Evolutionary conservation across 2,329 filamentous ascomycete species (phyloP).

Genomic region (Hypoxylon sp.): DNA sequence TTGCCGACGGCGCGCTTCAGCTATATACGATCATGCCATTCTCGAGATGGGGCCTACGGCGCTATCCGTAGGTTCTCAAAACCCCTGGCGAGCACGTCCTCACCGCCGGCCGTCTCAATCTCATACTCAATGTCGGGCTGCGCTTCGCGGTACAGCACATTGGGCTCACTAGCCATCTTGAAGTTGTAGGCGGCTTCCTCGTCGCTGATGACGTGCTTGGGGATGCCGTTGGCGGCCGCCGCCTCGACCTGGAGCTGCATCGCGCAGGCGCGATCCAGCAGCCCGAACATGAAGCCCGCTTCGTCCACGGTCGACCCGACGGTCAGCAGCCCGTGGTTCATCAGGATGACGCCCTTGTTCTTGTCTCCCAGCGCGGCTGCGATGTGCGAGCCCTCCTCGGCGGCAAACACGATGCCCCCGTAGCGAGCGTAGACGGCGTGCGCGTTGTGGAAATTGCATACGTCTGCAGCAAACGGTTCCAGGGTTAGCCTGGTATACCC

Average conservation of each 20-base stretch:
- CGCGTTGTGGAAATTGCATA: constrained; percentile 74
- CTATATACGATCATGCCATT: constrained; percentile 21
- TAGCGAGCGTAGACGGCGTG: constrained; percentile 75
- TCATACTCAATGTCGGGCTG: constrained; percentile 56
- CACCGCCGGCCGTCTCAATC: constrained; percentile 53
- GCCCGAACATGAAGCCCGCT: constrained; percentile 77
- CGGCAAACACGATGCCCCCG: constrained; percentile 67
- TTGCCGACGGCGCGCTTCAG: constrained; percentile 14
- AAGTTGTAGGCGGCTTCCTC: constrained; percentile 61
- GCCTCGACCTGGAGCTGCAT: constrained; percentile 79
- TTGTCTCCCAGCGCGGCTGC: constrained; percentile 71
- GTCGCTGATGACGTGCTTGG: constrained; percentile 60
- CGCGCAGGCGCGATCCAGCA: constrained; percentile 77
- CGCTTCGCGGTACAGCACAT: constrained; percentile 54
- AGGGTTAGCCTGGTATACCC: background rate
- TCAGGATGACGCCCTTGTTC: constrained; percentile 74
- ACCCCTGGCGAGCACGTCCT: constrained; percentile 52
- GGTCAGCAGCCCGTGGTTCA: constrained; percentile 80
- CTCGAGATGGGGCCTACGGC: constrained; percentile 28
- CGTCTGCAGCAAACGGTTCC: constrained; percentile 59
- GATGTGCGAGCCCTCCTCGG: constrained; percentile 75
- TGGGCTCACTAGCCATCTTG: constrained; percentile 54
- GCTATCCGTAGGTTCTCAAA: constrained; percentile 48
- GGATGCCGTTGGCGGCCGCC: constrained; percentile 64
- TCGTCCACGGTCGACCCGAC: constrained; percentile 81